A percentile compares a stretch with the other conserved stretches of the same genome.
phyloP scores from a whole-genome alignment of 2,329 filamentous ascomycete genomes.

The Onygenales sp. region DNA sequence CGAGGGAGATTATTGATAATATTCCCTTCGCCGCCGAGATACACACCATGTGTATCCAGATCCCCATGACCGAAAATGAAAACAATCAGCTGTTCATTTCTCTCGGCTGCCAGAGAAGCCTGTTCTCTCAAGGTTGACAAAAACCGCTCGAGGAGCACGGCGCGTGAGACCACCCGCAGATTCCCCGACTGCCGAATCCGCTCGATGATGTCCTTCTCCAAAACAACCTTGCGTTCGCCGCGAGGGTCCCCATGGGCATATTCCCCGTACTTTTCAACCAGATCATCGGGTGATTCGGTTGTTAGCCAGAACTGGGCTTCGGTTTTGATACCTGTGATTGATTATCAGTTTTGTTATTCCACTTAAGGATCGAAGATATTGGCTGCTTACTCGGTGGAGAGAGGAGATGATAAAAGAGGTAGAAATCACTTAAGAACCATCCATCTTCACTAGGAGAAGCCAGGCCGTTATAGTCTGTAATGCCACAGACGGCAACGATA shows the following conservation, averaged over 20 bases:
- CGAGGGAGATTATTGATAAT: background rate
- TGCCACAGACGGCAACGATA: background rate
- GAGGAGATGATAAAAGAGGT: background rate
- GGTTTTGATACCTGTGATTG: background rate
- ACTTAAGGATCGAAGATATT: background rate
- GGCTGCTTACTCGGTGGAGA: background rate
- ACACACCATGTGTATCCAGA: background rate
- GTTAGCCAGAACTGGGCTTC: conserved; percentile 8
- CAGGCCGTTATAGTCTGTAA: background rate
- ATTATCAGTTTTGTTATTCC: too few relatives aligned
- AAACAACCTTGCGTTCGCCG: conserved; percentile 7
- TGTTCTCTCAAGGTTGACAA: background rate
- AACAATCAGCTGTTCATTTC: background rate
- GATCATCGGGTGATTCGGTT: conserved; percentile 6
- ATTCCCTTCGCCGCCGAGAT: background rate
- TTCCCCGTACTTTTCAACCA: conserved; percentile 9
- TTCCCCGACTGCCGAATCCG: background rate
- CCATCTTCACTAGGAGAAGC: background rate
- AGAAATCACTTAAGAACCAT: background rate
- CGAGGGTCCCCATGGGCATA: conserved; percentile 10
- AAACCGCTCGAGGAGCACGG: background rate
- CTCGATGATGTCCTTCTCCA: conserved; percentile 2
- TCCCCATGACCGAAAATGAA: background rate
- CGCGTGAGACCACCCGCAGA: background rate
- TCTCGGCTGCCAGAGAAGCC: background rate